Percentiles rank a stretch among this genome's conserved stretches.
phyloP scores from a whole-genome alignment of 441 rosid species.

The Adansonia rubrostipa region DNA sequence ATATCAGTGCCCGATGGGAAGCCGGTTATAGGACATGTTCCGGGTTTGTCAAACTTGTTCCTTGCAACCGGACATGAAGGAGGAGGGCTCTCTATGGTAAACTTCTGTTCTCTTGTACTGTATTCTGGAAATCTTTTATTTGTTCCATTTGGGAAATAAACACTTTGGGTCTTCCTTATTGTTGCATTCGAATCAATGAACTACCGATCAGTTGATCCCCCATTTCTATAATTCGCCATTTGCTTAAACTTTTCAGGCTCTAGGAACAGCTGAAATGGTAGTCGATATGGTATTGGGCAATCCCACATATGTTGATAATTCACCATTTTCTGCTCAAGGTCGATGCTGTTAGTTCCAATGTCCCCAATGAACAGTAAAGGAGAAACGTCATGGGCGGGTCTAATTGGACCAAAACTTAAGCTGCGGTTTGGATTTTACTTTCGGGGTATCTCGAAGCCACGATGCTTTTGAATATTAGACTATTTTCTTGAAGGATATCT shows the following conservation, averaged over 20 bases:
- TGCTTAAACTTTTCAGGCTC: slow-evolving; percentile 57
- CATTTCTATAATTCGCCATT: neutral
- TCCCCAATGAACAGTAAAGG: neutral
- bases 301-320: slow-evolving; percentile 48
- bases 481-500: neutral
- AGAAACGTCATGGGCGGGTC: neutral
- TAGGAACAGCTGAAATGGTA: slow-evolving; percentile 93
- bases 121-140: neutral
- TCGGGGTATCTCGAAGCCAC: neutral
- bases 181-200: neutral
- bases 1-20: slow-evolving; percentile 89
- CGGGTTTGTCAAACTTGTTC: slow-evolving; percentile 63
- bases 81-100: slow-evolving; percentile 87
- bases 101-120: neutral
- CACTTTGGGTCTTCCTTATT: neutral
- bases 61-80: slow-evolving; percentile 97
- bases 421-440: neutral
- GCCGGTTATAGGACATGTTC: slow-evolving; percentile 77
- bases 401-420: neutral
- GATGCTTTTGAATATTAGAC: neutral
- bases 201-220: neutral
- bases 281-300: slow-evolving; percentile 72
- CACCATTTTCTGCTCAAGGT: slow-evolving; percentile 60
- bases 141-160: neutral
- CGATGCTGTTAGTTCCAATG: slow-evolving; percentile 36